Evolutionary conservation across 768 basidiomycete genomes (phyloP), one percentile per base, ranked within the genome.

Genomic region (Cystobasidium onofrii): DNA sequence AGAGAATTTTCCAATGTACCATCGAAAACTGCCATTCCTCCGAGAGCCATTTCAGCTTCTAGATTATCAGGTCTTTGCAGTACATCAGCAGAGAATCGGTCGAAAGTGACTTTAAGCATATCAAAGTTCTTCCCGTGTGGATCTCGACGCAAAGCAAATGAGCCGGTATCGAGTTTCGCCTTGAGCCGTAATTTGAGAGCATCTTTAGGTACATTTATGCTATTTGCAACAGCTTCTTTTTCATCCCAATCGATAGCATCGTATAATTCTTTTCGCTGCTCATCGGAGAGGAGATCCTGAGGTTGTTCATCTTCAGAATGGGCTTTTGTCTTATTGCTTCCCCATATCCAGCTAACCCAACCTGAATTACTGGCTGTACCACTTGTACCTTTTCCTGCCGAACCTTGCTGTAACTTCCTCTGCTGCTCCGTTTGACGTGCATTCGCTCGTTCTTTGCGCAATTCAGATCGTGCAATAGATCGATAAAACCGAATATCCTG

Each of bases 401-500:
- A 20, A 20, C 69, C 69, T 20, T 33, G 34, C 23, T 75, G 66
- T 10, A 75, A 61, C 2, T 52, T 31, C 54, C 74, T 75, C 74
- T 76, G 67, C 1, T 66, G 73, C 44, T 43, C 76, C 73, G 66
- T 75, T 75, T 20, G 73, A 43, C 10, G 73, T 78, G 20, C 78
- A 83, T 27, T 69, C 1, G 87, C 90, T 25, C 87, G 84, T 78
- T 98, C 92, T 80, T 97, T 92, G 77, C 89, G 87, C 18, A 95
- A 84, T 76, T 87, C 87, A 1, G 92, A 92, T 31, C 91, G 88
- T 0, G 92, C 91, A 74, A 98, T 91, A 1, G 93, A 97, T 36
- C 96, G 88, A 82, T 98, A 99, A 82, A 97, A 96, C 1, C 95
- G 88, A 64, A 99, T 88, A 78, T 98, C 96, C 80, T 95, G 92